phyloP scores from a whole-genome alignment of 192 early-diverging fungal species.

The Thoreauomyces humboldtii region DNA sequence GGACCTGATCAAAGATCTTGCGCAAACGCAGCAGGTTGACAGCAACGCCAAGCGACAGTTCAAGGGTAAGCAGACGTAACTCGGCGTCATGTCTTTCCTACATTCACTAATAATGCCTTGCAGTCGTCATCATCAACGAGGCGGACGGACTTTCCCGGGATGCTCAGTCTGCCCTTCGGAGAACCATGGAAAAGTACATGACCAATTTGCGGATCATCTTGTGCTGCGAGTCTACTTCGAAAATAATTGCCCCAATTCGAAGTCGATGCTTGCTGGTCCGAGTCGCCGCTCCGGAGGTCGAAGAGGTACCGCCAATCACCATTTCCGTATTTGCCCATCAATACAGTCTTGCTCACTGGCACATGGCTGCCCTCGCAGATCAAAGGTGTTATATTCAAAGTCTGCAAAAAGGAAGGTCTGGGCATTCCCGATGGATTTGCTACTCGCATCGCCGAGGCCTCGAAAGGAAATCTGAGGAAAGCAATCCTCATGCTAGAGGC shows the following conservation, averaged over 20 bases:
- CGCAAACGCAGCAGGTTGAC: constrained; percentile 93
- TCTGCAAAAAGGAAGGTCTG: constrained; percentile 81
- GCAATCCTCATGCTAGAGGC: constrained; percentile 92
- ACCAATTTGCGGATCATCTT: constrained; percentile 87
- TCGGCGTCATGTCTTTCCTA: not conserved
- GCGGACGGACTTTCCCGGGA: constrained; percentile 85
- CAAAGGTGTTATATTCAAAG: constrained; percentile 60
- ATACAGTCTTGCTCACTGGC: no score
- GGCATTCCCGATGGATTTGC: constrained; percentile 63
- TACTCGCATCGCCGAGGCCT: constrained; percentile 61
- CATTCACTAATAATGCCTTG: not conserved
- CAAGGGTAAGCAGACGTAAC: constrained; percentile 64
- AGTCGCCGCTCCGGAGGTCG: constrained; percentile 72
- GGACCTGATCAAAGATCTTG: constrained; percentile 94
- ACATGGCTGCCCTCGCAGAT: constrained; percentile 34
- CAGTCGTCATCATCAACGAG: constrained; percentile 92
- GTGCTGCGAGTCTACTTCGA: constrained; percentile 84
- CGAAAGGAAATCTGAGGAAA: constrained; percentile 80
- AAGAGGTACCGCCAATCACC: no score
- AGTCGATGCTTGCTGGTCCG: constrained; percentile 88
- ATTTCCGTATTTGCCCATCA: no score
- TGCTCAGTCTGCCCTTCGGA: constrained; percentile 91
- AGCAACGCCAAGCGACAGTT: constrained; percentile 74
- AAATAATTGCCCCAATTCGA: constrained; percentile 90
- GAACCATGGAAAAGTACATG: constrained; percentile 99